Evolutionary conservation across 495 filamentous ascomycete species (phyloP), one percentile per base, ranked within the genome.

Genomic region (Neurospora sp.): DNA sequence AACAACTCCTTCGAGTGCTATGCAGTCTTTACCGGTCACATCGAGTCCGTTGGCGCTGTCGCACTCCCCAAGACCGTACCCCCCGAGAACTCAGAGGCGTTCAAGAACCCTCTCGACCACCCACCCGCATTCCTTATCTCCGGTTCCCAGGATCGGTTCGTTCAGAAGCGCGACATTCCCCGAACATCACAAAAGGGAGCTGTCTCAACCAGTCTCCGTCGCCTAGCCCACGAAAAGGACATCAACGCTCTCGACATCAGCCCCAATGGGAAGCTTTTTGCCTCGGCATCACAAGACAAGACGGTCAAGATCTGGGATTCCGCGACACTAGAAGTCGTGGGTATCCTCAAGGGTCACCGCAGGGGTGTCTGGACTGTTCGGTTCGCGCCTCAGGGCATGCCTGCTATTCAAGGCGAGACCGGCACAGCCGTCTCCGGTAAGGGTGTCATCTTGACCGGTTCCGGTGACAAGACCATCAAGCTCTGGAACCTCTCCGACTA

Each of bases 151-250:
- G 96, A 99, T 79, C 90, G 92, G 71, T 98, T 96, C 6, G 87
- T 99, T 73, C 98, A 99, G 81, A 89, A 90, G 71, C 97, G 96
- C 90, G 90, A 94, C 71, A 88, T 93, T 68, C 87, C 82, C 76
- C 74, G 81, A 78, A 61, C 82, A 44, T 71, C 80, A 82, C 65
- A 83, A 85, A 72, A 76, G 78, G 20, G 76, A 81, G 45, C 86
- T 87, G 76, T 90, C 12, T 74, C 76, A 3, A 70, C 93, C 8
- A 76, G 87, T 18, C 96, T 93, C 75, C 97, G 95, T 6, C 88
- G 94, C 41, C 93, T 97, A 81, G 96, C 96, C 3, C 96, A 99
- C 80, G 96, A 99, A 72, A 99, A 98, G 76, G 96, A 99, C 75
- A 99, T 99, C 83, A 99, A 99, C 75, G 93, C 96, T 5, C 84